Evolutionary conservation across 257 asterid genomes (phyloP), one percentile per base, ranked within the genome.

Genomic region (Penstemon eatonii): DNA sequence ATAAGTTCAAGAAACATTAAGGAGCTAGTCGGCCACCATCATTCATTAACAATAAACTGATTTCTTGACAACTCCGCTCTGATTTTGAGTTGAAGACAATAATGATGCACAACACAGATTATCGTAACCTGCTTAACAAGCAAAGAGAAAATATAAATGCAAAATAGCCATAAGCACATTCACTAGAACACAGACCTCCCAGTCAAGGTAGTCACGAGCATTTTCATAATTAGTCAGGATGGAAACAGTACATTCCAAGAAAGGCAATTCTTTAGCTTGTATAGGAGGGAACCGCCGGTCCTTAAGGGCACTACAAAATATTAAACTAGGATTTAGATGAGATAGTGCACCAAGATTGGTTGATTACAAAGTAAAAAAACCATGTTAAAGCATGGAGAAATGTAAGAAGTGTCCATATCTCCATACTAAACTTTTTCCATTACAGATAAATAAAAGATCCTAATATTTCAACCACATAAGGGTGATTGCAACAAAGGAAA

Each of bases 281-380:
- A 94, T 87, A 5, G 97, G 99, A 65, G 96, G 87, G 39, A 94
- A 94, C 18, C 97, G 85, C 7, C 91, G 92, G 83, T 94, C 99
- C 80, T 89, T 89, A 50, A 94, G 91, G 73, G 97, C 96, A 70
- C 99, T 94, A 87, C 74, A 73, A 69, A 52, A 53, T 52, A 38
- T 33, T n/a, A 58, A 70, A 75, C 15, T 56, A 42, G 37, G 65
- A 70, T 37, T 33, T 56, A 13, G 15, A 52, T 40, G 37, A 58
- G 51, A 39, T 59, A 49, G 44, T 38, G 42, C 65, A 51, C 46
- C 39, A 18, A 63, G 41, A 57, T 51, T 50, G 15, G 25, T 19
- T 50, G 38, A 49, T 36, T 40, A 54, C 39, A 55, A 4, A 75
- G 55, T 7, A 44, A 44, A 39, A 59, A n/a, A 39, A 6, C 6